Percentiles rank a stretch among this genome's conserved stretches.
These are phyloP conservation scores for Kickxella alabastrina DNA, from an alignment of 192 early-diverging fungal genomes.

Conservation along the genomic window DNA sequence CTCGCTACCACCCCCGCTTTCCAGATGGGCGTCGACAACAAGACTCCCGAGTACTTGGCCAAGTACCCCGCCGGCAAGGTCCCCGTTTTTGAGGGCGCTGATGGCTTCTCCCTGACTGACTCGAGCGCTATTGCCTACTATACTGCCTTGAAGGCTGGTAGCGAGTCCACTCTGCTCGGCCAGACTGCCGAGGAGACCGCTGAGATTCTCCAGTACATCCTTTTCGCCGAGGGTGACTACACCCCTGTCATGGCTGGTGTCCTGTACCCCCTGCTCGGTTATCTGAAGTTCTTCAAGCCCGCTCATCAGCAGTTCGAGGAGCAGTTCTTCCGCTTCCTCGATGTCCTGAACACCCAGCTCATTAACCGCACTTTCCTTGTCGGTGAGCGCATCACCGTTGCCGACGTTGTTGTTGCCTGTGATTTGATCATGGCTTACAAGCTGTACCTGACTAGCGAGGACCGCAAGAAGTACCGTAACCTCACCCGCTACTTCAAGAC, in stretches of 20 bases:
- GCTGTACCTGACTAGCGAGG: constrained; percentile 56
- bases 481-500: constrained; percentile 84
- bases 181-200: constrained; percentile 56
- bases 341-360: constrained; percentile 75
- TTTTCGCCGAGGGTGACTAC: constrained; percentile 59
- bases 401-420: constrained; percentile 75
- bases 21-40: constrained; percentile 68
- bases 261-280: constrained; percentile 52
- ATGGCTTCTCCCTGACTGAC: constrained; percentile 74
- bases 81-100: constrained; percentile 80
- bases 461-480: constrained; percentile 83
- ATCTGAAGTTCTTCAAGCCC: constrained; percentile 53
- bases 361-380: constrained; percentile 88
- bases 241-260: constrained; percentile 39
- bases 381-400: constrained; percentile 87
- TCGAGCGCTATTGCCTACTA: constrained; percentile 92
- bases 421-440: constrained; percentile 26
- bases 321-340: constrained; percentile 61
- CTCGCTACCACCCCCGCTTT: constrained; percentile 61
- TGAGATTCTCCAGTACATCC: constrained; percentile 61
- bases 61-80: constrained; percentile 94
- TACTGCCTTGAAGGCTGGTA: constrained; percentile 41
- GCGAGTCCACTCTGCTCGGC: constrained; percentile 57
- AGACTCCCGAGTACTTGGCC: constrained; percentile 75
- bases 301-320: constrained; percentile 69